A percentile compares a stretch with the other conserved stretches of the same genome.
Conservation (phyloP, 257 asterid species). For the Ocimum tenuiflorum region DNA sequence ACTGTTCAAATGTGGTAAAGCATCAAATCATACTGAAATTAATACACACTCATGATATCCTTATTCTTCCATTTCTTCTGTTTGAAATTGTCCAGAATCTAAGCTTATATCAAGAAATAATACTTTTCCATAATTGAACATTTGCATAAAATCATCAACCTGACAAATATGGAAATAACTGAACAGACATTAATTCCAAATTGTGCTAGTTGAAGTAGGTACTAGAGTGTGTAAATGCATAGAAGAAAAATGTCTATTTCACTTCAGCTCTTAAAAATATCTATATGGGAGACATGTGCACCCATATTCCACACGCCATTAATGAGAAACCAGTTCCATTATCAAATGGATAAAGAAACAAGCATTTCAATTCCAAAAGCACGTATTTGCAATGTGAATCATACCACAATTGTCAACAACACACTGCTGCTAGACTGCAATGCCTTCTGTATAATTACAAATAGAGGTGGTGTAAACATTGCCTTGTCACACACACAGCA, state of each 20-base stretch:
- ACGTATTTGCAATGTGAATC: background rate
- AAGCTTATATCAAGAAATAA: background rate
- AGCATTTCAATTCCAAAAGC: background rate
- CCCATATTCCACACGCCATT: background rate
- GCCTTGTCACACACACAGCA: background rate
- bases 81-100: background rate
- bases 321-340: background rate
- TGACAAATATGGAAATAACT: background rate
- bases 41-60: background rate
- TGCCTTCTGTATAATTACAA: slow-evolving; percentile 1
- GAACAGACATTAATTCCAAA: background rate
- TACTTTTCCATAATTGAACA: background rate
- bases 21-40: background rate
- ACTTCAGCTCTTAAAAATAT: background rate
- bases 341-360: background rate
- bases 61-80: too few relatives aligned
- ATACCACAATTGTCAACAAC: background rate
- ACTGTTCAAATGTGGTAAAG: background rate
- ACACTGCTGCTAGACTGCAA: background rate
- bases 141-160: background rate
- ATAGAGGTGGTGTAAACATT: background rate
- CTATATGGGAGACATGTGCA: background rate
- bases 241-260: background rate
- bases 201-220: background rate
- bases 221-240: background rate